These are phyloP conservation scores for Auriscalpium microsporum DNA, from an alignment of 768 basidiomycete genomes.

Conservation along the genomic window DNA sequence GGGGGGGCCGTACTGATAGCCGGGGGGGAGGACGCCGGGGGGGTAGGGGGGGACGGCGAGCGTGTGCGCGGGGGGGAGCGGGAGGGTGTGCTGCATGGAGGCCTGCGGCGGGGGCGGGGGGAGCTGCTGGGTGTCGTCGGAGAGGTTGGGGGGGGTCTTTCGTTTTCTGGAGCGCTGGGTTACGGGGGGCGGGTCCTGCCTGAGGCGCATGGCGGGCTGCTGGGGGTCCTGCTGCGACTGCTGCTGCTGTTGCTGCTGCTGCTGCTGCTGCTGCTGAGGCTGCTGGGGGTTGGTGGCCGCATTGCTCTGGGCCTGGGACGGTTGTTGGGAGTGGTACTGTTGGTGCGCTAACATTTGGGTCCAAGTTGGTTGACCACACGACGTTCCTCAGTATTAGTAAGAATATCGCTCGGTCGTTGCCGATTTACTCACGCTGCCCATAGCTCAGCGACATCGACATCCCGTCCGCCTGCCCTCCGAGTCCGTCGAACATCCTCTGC, in stretches of 20 bases:
- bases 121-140: conserved; percentile 21
- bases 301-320: conserved; percentile 9
- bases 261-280: background rate
- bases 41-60: conserved; percentile 10
- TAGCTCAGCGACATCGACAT: background rate
- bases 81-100: conserved; percentile 22
- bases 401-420: conserved; percentile 16
- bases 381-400: conserved; percentile 24
- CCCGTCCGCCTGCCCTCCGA: background rate
- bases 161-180: conserved; percentile 50
- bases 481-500: background rate
- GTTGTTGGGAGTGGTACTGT: conserved; percentile 18
- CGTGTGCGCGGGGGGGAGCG: conserved; percentile 20
- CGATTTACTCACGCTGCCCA: conserved; percentile 15
- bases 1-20: conserved; percentile 25
- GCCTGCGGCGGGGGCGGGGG: conserved; percentile 35
- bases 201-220: conserved; percentile 44
- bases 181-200: conserved; percentile 42
- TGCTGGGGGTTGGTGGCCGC: background rate
- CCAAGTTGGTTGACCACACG: conserved; percentile 18
- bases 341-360: conserved; percentile 25
- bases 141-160: conserved; percentile 49
- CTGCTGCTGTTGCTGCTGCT: background rate
- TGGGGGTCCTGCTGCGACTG: conserved; percentile 3
- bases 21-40: conserved; percentile 18